These are phyloP conservation scores for Flaveria bidentis DNA, from an alignment of 129 eudicot genomes.

Conservation along the genomic window DNA sequence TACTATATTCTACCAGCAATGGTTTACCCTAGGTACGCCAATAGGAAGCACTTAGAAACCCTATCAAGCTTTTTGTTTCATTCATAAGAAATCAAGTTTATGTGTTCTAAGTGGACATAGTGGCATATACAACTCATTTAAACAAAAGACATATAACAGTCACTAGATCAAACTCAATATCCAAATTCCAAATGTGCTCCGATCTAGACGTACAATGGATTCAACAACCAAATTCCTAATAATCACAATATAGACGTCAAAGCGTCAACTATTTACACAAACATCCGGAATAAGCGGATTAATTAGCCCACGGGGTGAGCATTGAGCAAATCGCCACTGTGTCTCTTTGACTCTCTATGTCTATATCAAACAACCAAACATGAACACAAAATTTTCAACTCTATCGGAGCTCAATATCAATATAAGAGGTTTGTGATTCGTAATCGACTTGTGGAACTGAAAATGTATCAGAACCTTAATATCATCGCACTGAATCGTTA, in stretches of 20 bases:
- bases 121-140: conserved; percentile 2
- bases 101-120: neutral
- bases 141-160: neutral
- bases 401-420: conserved; percentile 4
- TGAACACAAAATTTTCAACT: neutral
- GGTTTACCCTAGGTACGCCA: neutral
- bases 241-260: no score
- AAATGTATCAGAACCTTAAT: conserved; percentile 18
- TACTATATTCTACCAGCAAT: neutral
- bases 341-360: neutral
- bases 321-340: neutral
- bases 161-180: neutral
- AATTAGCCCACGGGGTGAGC: no score
- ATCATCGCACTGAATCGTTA: conserved; percentile 6
- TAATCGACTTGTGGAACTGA: conserved; percentile 11
- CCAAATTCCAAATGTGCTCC: neutral
- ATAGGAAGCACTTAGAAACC: conserved; percentile 1
- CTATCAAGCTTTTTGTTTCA: neutral
- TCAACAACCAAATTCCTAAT: neutral
- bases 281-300: no score
- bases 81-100: conserved; percentile 3
- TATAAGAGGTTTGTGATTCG: neutral
- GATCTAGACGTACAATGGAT: neutral
- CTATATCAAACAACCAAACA: neutral
- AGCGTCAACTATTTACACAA: no score